Base-by-base conservation (phyloP, 768 basidiomycete genomes). In the Suillus variegatus region DNA sequence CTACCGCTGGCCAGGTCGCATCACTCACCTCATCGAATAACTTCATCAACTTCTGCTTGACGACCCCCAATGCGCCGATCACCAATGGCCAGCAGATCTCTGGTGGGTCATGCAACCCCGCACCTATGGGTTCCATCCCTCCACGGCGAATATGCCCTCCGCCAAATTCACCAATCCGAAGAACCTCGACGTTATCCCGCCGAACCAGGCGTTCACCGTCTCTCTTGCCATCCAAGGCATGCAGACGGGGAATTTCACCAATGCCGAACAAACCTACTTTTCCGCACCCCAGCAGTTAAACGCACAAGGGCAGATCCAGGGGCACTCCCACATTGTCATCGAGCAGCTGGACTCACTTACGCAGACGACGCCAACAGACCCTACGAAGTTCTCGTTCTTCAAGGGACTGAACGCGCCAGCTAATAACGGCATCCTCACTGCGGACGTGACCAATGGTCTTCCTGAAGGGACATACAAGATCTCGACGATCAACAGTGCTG, bases 251-350 rank as follows among this genome's bases (percentile, higher is more conserved):
- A 79, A 79, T 75, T 88, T 90, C 73, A 85, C 84, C 63, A 85
- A 87, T 69, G 82, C 86, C 0, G 73, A 84, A 66, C 71, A 77
- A 60, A 85, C 81, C 67, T 87, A 85, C 74, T 88, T 85, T 65
- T 77, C 81, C 41, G 88, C 84, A 25, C 88, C 86, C 43, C 86
- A 87, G 71, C 81, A 84, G 61, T 71, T 87, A 28, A 83, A 88
- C 71, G 71, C 32, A 0, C 72, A 79, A 52, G 88, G 88, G 8
- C 76, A 80, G 62, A 84, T 89, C 71, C 76, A 82, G 63, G 87
- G 85, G 1, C 84, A 86, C 75, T 85, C 83, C 4, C 88, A 90
- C 72, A 77, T 88, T 69, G 85, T 86, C 67, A 77, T 88, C 63
- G 84, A 89, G 75, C 54, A 65, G 46, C 74, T 89, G 64, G 61